Conservation (phyloP, 2,329 filamentous ascomycete species). For the Cytospora piceicola region DNA sequence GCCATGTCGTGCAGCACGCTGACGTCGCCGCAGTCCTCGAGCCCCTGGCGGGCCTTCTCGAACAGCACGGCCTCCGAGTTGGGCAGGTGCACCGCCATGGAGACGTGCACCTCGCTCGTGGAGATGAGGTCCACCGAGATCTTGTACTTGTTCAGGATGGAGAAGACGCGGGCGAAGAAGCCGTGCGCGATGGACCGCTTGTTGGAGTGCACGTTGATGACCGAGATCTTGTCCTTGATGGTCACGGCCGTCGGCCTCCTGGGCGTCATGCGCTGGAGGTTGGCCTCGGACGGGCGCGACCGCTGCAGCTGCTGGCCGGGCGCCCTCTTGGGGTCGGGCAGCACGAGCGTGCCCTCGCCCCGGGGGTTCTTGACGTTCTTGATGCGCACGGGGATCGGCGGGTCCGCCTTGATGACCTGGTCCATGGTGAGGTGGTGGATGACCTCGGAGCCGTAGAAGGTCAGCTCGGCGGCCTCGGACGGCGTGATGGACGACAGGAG, state of each 20-base stretch:
- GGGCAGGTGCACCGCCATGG: slow-evolving; percentile 90
- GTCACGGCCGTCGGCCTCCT: slow-evolving; percentile 88
- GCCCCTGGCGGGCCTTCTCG: slow-evolving; percentile 69
- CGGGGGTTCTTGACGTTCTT: slow-evolving; percentile 90
- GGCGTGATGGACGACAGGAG: slow-evolving; percentile 89
- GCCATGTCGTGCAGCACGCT: slow-evolving; percentile 92
- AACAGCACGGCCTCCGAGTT: slow-evolving; percentile 66
- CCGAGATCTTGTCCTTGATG: slow-evolving; percentile 94
- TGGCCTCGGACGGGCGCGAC: slow-evolving; percentile 47
- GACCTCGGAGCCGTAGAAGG: slow-evolving; percentile 92
- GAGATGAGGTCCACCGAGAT: slow-evolving; percentile 96
- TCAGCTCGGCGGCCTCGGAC: slow-evolving; percentile 92
- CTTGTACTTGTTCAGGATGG: slow-evolving; percentile 81
- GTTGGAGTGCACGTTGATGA: slow-evolving; percentile 98
- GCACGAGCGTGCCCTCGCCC: slow-evolving; percentile 77
- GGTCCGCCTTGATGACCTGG: slow-evolving; percentile 81
- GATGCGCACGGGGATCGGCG: slow-evolving; percentile 82
- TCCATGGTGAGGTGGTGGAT: slow-evolving; percentile 99
- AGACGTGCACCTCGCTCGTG: slow-evolving; percentile 94
- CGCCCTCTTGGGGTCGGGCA: slow-evolving; percentile 69
- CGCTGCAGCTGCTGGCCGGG: slow-evolving; percentile 62
- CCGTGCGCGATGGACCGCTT: slow-evolving; percentile 94
- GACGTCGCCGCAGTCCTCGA: slow-evolving; percentile 83
- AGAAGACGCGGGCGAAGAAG: slow-evolving; percentile 93
- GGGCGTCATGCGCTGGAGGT: slow-evolving; percentile 57